These are phyloP conservation scores for Eucalyptus camaldulensis DNA, from an alignment of 345 rosid species.

Conservation along the genomic window DNA sequence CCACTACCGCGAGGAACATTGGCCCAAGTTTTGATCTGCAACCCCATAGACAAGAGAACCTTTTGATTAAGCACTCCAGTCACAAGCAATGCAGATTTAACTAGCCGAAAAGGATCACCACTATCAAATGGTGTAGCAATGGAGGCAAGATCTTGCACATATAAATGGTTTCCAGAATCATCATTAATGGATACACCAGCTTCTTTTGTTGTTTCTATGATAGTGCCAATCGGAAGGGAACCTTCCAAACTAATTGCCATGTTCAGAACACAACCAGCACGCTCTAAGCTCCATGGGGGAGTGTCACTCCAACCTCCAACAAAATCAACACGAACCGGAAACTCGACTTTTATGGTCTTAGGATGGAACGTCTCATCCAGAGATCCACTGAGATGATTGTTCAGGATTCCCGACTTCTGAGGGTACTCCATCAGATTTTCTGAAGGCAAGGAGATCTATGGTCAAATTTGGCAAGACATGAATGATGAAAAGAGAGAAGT, in stretches of 20 bases:
- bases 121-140: conserved; percentile 55
- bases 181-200: conserved; percentile 55
- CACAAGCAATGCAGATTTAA: conserved; percentile 81
- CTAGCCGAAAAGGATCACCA: conserved; percentile 71
- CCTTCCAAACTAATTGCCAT: conserved; percentile 82
- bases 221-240: conserved; percentile 83
- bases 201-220: conserved; percentile 48
- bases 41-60: conserved; percentile 28
- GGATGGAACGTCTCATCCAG: conserved; percentile 14
- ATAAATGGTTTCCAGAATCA: conserved; percentile 53
- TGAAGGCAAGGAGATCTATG: background rate
- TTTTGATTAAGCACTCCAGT: conserved; percentile 49
- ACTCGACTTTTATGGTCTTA: conserved; percentile 53
- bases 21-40: conserved; percentile 82
- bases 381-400: conserved; percentile 7
- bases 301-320: conserved; percentile 99
- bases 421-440: conserved; percentile 54
- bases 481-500: background rate
- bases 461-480: background rate
- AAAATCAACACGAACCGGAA: conserved; percentile 93
- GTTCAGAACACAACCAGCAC: conserved; percentile 87
- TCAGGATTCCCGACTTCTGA: conserved; percentile 6
- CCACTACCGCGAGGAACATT: conserved; percentile 95
- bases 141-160: conserved; percentile 33
- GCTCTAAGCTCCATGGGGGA: conserved; percentile 98